A percentile compares a stretch with the other conserved stretches of the same genome.
phyloP scores from a whole-genome alignment of 2,329 filamentous ascomycete genomes.

The Fusarium equiseti region DNA sequence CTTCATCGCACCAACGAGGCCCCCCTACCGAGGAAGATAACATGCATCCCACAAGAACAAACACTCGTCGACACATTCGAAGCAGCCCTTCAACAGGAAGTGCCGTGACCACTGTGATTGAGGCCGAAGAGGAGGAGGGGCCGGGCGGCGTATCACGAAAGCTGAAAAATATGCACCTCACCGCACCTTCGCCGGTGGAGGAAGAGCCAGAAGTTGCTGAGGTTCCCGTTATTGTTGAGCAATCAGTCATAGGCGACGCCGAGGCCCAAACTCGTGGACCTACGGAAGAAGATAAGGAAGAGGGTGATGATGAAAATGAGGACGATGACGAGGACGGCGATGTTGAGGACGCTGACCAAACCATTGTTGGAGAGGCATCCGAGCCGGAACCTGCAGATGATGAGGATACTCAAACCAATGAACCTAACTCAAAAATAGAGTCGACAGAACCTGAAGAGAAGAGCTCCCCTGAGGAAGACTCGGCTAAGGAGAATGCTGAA shows the following conservation, averaged over 20 bases:
- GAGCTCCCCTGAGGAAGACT: conserved; percentile 29
- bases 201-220: conserved; percentile 56
- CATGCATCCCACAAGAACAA: conserved; percentile 70
- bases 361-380: conserved; percentile 39
- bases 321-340: conserved; percentile 26
- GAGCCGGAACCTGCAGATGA: conserved; percentile 37
- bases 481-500: conserved; percentile 2
- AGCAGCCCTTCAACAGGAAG: conserved; percentile 85
- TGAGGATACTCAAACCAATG: conserved; percentile 9
- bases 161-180: conserved; percentile 61
- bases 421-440: conserved; percentile 12
- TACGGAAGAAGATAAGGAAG: conserved; percentile 24
- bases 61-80: conserved; percentile 83
- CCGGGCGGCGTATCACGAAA: conserved; percentile 59
- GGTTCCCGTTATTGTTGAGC: conserved; percentile 58
- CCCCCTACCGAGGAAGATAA: conserved; percentile 60
- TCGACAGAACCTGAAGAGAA: conserved; percentile 39
- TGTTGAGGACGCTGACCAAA: conserved; percentile 42
- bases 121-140: conserved; percentile 81
- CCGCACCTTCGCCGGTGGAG: conserved; percentile 70
- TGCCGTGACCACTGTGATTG: conserved; percentile 83
- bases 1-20: conserved; percentile 48
- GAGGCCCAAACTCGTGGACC: conserved; percentile 7
- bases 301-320: conserved; percentile 17
- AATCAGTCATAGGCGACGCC: conserved; percentile 46